Evolutionary conservation across 2,329 filamentous ascomycete genomes (phyloP), one percentile per base, ranked within the genome.

Genomic region (Pseudocercospora musae): DNA sequence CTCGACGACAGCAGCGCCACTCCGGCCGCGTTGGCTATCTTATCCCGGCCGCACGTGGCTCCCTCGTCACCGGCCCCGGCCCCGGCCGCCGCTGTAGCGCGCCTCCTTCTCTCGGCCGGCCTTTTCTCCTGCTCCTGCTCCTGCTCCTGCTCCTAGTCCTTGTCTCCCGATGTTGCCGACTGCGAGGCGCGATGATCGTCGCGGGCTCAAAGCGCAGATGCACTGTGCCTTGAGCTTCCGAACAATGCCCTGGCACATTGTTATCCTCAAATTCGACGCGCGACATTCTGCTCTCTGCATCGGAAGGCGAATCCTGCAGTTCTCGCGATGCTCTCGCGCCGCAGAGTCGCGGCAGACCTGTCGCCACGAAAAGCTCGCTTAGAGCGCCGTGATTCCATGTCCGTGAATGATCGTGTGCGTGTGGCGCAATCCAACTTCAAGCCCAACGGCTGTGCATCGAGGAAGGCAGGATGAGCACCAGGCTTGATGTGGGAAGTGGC

Each of bases 401-500:
- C n/a, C n/a, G 20, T 29, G 21, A 46, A 27, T 18, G 40, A 58
- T 59, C 40, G 42, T 40, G 56, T 56, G 58, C 49, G 13, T 44
- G 58, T 44, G 58, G 50, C 57, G 60, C 60, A 50, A 55, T 54
- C 25, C 25, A 40, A 40, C 52, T 18, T n/a, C 27, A 31, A 49
- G 37, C 52, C 31, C 44, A 62, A 62, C 60, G 60, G 48, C 56
- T 29, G 37, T 59, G 60, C 60, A 58, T 27, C n/a, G n/a, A n/a
- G n/a, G n/a, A n/a, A n/a, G n/a, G 23, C 42, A 56, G 42, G 56
- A 56, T 56, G 57, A 42, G 56, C 59, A 46, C 50, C 57, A 57
- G 44, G 55, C 60, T 37, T 54, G 52, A 54, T 40, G 15, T 18
- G 50, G 50, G 50, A 54, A 18, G 50, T 54, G 50, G 37, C 25